Evolutionary conservation across 352 stramenopile genomes (phyloP).

Genomic region (Globisporangium perplexum): DNA sequence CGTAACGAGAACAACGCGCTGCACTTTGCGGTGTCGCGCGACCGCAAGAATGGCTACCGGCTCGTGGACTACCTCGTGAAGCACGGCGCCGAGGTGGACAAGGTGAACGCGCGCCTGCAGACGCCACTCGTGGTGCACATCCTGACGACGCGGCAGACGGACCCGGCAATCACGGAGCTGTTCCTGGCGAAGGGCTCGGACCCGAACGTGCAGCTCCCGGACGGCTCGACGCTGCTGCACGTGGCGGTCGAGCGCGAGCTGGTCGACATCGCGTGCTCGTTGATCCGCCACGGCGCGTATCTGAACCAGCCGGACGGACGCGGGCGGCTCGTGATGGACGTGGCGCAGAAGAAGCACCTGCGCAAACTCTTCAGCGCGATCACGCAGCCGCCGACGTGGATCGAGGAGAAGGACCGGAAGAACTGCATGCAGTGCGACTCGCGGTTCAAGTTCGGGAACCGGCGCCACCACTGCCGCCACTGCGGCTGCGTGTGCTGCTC

Average conservation of each 20-base stretch:
- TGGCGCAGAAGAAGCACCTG: constrained; percentile 74
- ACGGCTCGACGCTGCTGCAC: constrained; percentile 82
- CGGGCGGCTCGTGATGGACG: constrained; percentile 68
- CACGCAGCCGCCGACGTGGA: constrained; percentile 65
- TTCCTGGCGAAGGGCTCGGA: constrained; percentile 63
- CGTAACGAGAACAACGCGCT: constrained; percentile 84
- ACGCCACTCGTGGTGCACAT: constrained; percentile 79
- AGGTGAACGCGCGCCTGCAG: constrained; percentile 79
- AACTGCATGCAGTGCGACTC: constrained; percentile 69
- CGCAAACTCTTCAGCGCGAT: constrained; percentile 83
- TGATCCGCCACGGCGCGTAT: constrained; percentile 67
- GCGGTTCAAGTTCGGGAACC: constrained; percentile 75
- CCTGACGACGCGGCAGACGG: constrained; percentile 80
- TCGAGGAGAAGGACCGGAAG: constrained; percentile 68
- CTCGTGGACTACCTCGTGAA: constrained; percentile 84
- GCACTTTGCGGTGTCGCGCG: constrained; percentile 75
- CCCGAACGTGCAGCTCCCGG: constrained; percentile 61
- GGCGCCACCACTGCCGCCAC: constrained; percentile 82
- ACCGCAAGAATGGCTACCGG: constrained; percentile 78
- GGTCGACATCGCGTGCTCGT: constrained; percentile 65
- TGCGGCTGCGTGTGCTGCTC: constrained; percentile 82
- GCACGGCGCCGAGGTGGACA: constrained; percentile 75
- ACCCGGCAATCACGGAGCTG: constrained; percentile 70
- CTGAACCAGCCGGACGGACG: constrained; percentile 72
- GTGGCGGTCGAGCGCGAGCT: constrained; percentile 79